Evolutionary conservation across 257 asterid genomes (phyloP).

Genomic region (Scutellaria minor): DNA sequence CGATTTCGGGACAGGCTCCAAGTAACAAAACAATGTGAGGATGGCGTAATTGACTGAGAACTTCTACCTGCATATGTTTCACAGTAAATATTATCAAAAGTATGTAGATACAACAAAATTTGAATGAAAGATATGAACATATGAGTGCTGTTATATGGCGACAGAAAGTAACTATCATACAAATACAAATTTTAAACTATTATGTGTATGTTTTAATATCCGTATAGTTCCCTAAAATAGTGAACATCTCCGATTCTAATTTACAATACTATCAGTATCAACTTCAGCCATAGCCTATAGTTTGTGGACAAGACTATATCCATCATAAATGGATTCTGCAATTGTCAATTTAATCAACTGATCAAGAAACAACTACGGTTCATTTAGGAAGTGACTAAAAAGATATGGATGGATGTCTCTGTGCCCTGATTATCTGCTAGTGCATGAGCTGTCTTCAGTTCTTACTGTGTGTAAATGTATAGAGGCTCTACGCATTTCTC

Average conservation of each 20-base stretch:
- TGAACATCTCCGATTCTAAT: conserved; percentile 1
- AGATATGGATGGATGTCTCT: neutral
- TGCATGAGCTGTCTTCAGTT: conserved; percentile 1
- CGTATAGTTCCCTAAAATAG: neutral
- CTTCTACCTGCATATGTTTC: conserved; percentile 69
- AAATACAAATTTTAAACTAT: neutral
- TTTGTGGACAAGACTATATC: conserved; percentile 18
- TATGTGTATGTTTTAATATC: neutral
- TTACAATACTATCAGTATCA: neutral
- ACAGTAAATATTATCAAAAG: neutral
- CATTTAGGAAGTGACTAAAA: conserved; percentile 2
- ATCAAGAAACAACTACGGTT: neutral
- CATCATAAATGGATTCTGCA: conserved; percentile 1
- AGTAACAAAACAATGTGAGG: conserved; percentile 75
- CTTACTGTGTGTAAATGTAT: neutral
- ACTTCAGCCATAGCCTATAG: conserved; percentile 19
- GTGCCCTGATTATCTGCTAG: too few species aligned
- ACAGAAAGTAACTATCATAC: neutral
- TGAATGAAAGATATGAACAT: too few species aligned
- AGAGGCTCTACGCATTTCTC: neutral
- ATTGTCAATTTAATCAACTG: conserved; percentile 10
- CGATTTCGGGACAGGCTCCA: conserved; percentile 89
- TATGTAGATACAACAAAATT: neutral
- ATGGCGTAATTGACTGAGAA: conserved; percentile 79
- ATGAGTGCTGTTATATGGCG: neutral